Percentiles rank a stretch among this genome's conserved stretches.
Evolutionary conservation across 2,329 filamentous ascomycete genomes (phyloP).

Genomic region (Helotiales sp.): DNA sequence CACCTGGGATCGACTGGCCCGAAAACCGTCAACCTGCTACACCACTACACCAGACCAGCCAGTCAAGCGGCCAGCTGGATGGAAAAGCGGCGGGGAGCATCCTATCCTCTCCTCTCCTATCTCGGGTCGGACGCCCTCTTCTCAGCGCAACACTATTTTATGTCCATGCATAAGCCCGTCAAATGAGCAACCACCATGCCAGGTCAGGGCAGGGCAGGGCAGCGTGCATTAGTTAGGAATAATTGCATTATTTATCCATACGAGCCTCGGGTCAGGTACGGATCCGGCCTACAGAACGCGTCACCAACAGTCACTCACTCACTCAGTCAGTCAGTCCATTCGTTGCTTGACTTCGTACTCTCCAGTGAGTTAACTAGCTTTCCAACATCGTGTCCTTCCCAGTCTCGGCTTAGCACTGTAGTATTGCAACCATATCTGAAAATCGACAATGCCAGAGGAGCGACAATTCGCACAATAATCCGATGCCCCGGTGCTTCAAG

Average conservation of each 20-base stretch:
- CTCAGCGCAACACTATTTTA: slow-evolving; percentile 7
- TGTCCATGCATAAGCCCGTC: slow-evolving; percentile 39
- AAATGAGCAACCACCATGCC: slow-evolving; percentile 14
- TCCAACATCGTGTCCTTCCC: not conserved
- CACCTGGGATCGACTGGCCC: not conserved
- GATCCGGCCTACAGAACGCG: slow-evolving; percentile 7
- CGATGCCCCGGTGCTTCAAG: slow-evolving; percentile 9
- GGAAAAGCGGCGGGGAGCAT: slow-evolving; percentile 2
- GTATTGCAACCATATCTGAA: slow-evolving; percentile 1
- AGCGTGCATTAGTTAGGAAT: slow-evolving; percentile 4
- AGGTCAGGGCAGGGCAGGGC: slow-evolving; percentile 1
- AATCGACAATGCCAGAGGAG: not conserved
- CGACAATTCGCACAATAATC: not conserved
- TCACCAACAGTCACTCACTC: no score
- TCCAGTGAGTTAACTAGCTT: not conserved
- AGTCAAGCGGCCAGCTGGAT: not conserved
- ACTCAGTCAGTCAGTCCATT: not conserved
- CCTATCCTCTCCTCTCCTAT: no score
- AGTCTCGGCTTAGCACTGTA: not conserved
- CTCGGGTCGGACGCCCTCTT: no score
- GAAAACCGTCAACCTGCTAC: not conserved
- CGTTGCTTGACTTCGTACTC: not conserved
- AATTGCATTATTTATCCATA: slow-evolving; percentile 13
- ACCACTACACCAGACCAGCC: not conserved
- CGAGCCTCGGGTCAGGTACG: slow-evolving; percentile 8